These are phyloP conservation scores for Passiflora organensis DNA, from an alignment of 345 rosid genomes.

Conservation along the genomic window DNA sequence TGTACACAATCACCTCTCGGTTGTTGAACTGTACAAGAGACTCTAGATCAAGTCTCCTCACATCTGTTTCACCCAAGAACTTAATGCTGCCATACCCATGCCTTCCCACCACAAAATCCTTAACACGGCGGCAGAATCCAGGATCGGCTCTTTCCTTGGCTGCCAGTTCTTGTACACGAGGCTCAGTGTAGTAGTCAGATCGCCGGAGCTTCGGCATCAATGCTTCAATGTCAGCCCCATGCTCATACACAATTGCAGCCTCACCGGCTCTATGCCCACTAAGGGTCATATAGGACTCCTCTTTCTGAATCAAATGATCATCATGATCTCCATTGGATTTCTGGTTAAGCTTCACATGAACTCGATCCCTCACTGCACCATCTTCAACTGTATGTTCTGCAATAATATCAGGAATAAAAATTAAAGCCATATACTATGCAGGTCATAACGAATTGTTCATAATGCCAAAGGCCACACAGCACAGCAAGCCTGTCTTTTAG, in stretches of 20 bases:
- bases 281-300: slow-evolving; percentile 48
- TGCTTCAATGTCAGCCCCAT: slow-evolving; percentile 84
- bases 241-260: slow-evolving; percentile 75
- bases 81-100: slow-evolving; percentile 83
- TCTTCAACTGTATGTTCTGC: slow-evolving; percentile 43
- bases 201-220: slow-evolving; percentile 81
- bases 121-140: slow-evolving; percentile 67
- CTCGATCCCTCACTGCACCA: slow-evolving; percentile 33
- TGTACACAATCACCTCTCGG: slow-evolving; percentile 90
- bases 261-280: slow-evolving; percentile 72
- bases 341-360: slow-evolving; percentile 34
- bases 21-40: slow-evolving; percentile 74
- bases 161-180: slow-evolving; percentile 85
- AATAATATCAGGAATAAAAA: not conserved
- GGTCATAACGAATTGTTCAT: no score
- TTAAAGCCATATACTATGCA: no score
- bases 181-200: slow-evolving; percentile 85
- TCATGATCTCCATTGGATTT: slow-evolving; percentile 50
- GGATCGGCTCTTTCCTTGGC: slow-evolving; percentile 81
- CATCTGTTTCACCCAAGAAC: slow-evolving; percentile 85
- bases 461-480: no score
- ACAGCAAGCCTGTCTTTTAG: no score
- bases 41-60: slow-evolving; percentile 74
- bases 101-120: slow-evolving; percentile 81
- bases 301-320: slow-evolving; percentile 38